Base-by-base conservation (phyloP, 768 basidiomycete species). In the Exsudoporus frostii region DNA sequence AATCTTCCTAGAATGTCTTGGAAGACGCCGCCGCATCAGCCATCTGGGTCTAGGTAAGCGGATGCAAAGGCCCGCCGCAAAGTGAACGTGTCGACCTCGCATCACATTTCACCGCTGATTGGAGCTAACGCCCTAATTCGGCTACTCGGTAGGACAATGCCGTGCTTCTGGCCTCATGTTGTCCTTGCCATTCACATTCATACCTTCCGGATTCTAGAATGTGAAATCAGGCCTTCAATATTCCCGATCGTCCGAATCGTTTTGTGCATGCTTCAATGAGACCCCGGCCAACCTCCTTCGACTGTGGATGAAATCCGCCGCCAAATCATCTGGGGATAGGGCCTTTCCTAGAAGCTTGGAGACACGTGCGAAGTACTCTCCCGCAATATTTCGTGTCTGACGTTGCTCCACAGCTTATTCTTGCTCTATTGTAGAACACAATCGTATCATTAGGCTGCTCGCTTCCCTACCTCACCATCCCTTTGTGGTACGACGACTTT, bases 151-250 rank as follows among this genome's bases (percentile, higher is more conserved):
- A 53, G 45, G 36, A 34, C 25, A 38, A 55, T 42, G 58, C 65
- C 43, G 56, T 67, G 65, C 65, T 55, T 45, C 57, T 54, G 39
- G 62, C 66, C 66, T 67, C 66, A 43, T 67, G 66, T 64, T 59
- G 7, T 45, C 60, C 66, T 56, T 66, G 53, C 57, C 27, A 60
- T 48, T 55, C 65, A 62, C 65, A 53, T 62, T 63, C 61, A 49
- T 55, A 42, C 55, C 51, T 48, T 51, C 41, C 55, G 15, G 42
- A 40, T 54, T 67, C 66, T 56, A 62, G 64, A 68, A 61, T 47
- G 53, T 58, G 56, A 55, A 54, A 43, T 57, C 45, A 51, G 27
- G 45, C 22, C 19, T 44, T 25, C 44, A 34, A 48, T 50, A 42
- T 59, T 57, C 48, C 53, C 61, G 61, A 63, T 63, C 65, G 48